These are phyloP conservation scores for Epicoccum nigrum DNA, from an alignment of 2,329 filamentous ascomycete species.

Conservation along the genomic window DNA sequence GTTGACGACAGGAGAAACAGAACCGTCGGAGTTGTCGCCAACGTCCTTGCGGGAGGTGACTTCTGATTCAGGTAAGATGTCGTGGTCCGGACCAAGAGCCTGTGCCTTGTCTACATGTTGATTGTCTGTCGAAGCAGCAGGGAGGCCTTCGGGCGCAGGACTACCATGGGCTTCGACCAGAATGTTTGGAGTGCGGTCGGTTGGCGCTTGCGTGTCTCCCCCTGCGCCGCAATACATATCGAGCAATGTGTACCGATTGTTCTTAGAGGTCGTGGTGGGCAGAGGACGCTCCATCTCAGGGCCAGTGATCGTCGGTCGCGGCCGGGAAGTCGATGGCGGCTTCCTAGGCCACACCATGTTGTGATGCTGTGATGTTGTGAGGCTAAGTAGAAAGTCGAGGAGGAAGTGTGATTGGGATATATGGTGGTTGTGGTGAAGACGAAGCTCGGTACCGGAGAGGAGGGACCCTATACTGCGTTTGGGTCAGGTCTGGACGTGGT, in stretches of 20 bases:
- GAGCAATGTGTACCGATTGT: too few relatives aligned
- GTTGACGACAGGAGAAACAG: not conserved
- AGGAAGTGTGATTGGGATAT: not conserved
- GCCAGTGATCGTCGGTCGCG: not conserved
- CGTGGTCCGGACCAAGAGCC: not conserved
- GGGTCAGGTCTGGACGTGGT: too few relatives aligned
- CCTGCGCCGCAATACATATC: too few relatives aligned
- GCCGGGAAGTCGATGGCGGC: slow-evolving; percentile 1
- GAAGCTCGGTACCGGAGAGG: slow-evolving; percentile 5
- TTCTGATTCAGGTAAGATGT: not conserved
- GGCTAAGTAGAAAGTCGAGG: not conserved
- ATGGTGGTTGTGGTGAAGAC: not conserved
- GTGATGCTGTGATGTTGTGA: not conserved
- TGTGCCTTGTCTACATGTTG: not conserved
- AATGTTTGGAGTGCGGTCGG: not conserved
- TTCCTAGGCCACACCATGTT: slow-evolving; percentile 5
- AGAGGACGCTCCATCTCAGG: slow-evolving; percentile 4
- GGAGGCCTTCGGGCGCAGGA: not conserved
- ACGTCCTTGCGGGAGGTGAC: not conserved
- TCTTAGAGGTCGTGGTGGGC: not conserved
- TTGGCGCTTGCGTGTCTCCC: too few relatives aligned
- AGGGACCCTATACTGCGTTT: not conserved
- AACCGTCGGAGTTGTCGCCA: too few relatives aligned
- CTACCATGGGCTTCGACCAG: not conserved
- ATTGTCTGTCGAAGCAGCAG: not conserved